Evolutionary conservation across 2,329 filamentous ascomycete genomes (phyloP), one percentile per base, ranked within the genome.

Genomic region (Neonectria faginata): DNA sequence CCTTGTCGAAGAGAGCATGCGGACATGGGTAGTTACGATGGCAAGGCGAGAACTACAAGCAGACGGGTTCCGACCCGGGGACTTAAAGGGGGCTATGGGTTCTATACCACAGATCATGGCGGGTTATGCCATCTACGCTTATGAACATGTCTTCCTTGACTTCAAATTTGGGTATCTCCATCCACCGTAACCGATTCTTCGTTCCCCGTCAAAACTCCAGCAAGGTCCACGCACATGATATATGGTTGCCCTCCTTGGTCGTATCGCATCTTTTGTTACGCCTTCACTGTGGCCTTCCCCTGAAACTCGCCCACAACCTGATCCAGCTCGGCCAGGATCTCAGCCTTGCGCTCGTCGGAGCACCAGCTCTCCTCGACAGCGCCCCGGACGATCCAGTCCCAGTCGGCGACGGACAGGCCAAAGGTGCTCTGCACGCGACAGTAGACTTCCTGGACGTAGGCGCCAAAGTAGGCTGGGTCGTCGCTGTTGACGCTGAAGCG

Each of bases 351-450:
- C 67, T 81, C 81, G 42, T 86, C 81, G 33, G 80, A 79, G 74
- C 91, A 91, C 91, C 91, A 94, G 73, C 91, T 93, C 25, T 88
- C 89, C 65, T 86, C 80, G 11, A 93, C 88, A 20, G 86, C 83
- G 41, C 86, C 86, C 67, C 82, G 82, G 11, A 86, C 88, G 72
- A 94, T 90, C 6, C 74, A 78, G 68, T 80, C 83, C 92, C 91
- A 94, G 58, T 94, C 91, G n/a, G 80, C 77, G 4, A 89, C 78
- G 22, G 77, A 84, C 68, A 94, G 77, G 4, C 80, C 75, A 76
- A 93, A 93, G 0, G 89, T 88, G 45, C 92, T 89, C 76, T 94
- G 91, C 31, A 94, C 89, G 1, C 89, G 89, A 71, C 88, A 90
- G 64, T 75, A 94, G 70, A 93, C 93, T 71, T 92, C 90, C 56